Evolutionary conservation across 2,329 filamentous ascomycete genomes (phyloP), one percentile per base, ranked within the genome.

Genomic region (Alternaria sp.): DNA sequence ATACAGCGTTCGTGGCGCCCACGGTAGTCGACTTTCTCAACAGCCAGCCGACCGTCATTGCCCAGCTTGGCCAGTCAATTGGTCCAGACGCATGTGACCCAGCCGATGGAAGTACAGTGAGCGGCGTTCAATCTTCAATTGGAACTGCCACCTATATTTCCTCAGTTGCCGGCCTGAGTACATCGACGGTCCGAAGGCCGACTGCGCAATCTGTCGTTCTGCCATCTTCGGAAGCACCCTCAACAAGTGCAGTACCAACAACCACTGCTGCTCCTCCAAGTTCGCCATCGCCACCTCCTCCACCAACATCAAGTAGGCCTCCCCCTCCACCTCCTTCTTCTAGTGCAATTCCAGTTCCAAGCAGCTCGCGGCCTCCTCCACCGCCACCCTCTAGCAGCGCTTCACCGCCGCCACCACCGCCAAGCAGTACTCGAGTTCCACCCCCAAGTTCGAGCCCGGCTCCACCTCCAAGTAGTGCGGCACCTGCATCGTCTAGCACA

Each of bases 81-180:
- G 73, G 70, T 10, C 5, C 61, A n/a, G 56, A 55, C 4, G 77
- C 77, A 10, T 80, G 77, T 51, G 77, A 80, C 55, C 77, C 77
- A 2, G 59, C 78, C 5, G 62, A 68, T n/a, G 70, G 71, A 4
- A 30, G 51, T 13, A 61, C 62, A 1, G 40, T 26, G 1, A 25
- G 55, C 2, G 11, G 9, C 6, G 40, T 15, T n/a, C 70, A 68
- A 15, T 47, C 40, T 15, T 66, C 61, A 2, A 26, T 67, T 7
- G 67, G 65, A 5, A 55, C 30, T n/a, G 59, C 44, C 0, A 70
- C 68, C 1, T 64, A 46, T 10, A 7, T 74, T 0, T 21, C 44
- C 1, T 66, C 68, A 26, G 11, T 12, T 58, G 1, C 54, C 36
- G 36, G 25, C 44, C 15, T 43, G 28, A 50, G 44, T 0, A 70